Evolutionary conservation across 768 basidiomycete genomes (phyloP).

Genomic region (Vararia minispora): DNA sequence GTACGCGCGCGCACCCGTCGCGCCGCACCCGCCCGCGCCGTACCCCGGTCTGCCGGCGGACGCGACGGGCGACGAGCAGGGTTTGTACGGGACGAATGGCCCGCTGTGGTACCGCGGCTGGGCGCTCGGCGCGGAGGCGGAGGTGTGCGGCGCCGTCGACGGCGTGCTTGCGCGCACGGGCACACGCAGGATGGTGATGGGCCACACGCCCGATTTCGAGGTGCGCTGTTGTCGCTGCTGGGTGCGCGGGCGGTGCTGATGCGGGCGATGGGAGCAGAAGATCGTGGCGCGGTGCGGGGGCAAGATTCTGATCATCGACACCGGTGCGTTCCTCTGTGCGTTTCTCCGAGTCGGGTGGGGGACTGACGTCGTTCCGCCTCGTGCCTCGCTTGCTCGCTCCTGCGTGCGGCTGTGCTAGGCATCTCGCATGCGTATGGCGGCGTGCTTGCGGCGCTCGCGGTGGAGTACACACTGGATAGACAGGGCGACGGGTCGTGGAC

Average conservation of each 20-base stretch:
- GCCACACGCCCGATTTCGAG: conserved; percentile 87
- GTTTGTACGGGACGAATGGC: conserved; percentile 67
- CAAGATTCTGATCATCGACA: conserved; percentile 95
- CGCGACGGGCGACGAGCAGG: conserved; percentile 53
- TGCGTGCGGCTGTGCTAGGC: conserved; percentile 30
- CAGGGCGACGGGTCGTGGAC: conserved; percentile 32
- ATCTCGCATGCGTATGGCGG: conserved; percentile 97
- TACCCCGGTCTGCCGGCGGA: conserved; percentile 62
- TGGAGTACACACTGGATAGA: conserved; percentile 58
- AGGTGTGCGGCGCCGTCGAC: conserved; percentile 62
- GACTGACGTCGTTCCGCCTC: conserved; percentile 9
- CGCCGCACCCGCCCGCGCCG: conserved; percentile 70
- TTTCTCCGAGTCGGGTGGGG: background rate
- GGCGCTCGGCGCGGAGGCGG: conserved; percentile 63
- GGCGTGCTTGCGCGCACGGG: conserved; percentile 63
- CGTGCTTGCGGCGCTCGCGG: conserved; percentile 75
- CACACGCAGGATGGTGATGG: conserved; percentile 87
- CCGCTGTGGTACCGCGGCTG: conserved; percentile 95
- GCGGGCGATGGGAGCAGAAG: conserved; percentile 21
- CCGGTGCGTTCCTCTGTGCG: conserved; percentile 35
- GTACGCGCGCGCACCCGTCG: conserved; percentile 49
- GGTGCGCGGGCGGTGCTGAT: background rate
- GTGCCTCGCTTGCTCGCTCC: too few species aligned
- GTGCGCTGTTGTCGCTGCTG: conserved; percentile 25
- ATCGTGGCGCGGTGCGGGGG: conserved; percentile 83